These are phyloP conservation scores for Anthracocystis setariae DNA, from an alignment of 1,284 basidiomycete species.

Conservation along the genomic window DNA sequence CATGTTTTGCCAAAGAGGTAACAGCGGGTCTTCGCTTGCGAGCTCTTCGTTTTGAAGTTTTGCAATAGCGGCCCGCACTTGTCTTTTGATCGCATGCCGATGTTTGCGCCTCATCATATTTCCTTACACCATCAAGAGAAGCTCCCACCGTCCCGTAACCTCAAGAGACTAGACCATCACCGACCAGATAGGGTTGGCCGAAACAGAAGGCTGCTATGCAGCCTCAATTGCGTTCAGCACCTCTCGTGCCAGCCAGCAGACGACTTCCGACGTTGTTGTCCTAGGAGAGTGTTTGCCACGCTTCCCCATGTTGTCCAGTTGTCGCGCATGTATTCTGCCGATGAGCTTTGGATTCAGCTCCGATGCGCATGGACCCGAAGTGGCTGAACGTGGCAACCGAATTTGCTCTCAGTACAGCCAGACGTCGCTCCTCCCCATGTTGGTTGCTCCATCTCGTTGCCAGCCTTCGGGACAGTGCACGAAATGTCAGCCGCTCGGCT, in stretches of 20 bases:
- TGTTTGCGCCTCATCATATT: slow-evolving; percentile 16
- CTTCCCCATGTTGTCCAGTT: neutral
- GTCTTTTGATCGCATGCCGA: slow-evolving; percentile 41
- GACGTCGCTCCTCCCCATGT: slow-evolving; percentile 22
- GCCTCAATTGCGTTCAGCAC: neutral
- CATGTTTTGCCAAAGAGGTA: slow-evolving; percentile 46
- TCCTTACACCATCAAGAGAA: slow-evolving; percentile 36
- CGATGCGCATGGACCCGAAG: neutral
- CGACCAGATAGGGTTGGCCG: neutral
- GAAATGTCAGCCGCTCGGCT: slow-evolving; percentile 34
- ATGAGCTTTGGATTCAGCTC: neutral
- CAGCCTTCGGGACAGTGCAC: neutral
- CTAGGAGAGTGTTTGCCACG: neutral
- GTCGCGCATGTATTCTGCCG: neutral
- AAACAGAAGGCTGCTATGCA: neutral
- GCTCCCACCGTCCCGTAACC: slow-evolving; percentile 15
- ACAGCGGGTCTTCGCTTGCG: slow-evolving; percentile 11
- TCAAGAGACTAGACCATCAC: neutral
- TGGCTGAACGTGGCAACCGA: neutral
- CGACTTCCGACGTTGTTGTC: neutral
- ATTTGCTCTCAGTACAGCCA: neutral
- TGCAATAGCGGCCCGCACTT: slow-evolving; percentile 12
- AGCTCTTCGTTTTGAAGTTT: slow-evolving; percentile 1
- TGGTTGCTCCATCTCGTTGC: slow-evolving; percentile 38
- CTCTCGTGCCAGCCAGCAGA: neutral